Evolutionary conservation across 2,329 filamentous ascomycete species (phyloP).

Genomic region (Penicillium glabrum): DNA sequence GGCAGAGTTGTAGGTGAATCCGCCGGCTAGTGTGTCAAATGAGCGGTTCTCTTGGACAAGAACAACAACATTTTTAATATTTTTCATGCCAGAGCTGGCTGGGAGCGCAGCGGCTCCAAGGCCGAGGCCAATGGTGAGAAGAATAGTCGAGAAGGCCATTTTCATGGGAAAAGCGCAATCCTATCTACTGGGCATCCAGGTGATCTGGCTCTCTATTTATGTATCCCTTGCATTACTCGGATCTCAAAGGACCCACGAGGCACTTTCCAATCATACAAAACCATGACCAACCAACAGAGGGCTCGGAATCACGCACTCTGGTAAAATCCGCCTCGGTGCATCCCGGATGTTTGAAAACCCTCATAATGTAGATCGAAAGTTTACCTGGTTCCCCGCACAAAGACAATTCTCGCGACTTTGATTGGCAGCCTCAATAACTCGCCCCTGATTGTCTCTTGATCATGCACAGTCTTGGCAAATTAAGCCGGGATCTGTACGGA

Average conservation of each 20-base stretch:
- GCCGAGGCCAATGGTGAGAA: not conserved
- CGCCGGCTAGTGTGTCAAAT: slow-evolving; percentile 44
- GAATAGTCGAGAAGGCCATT: not conserved
- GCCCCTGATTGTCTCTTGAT: not conserved
- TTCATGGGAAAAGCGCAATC: not conserved
- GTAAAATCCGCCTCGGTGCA: not conserved
- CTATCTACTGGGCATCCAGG: not conserved
- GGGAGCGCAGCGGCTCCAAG: not conserved
- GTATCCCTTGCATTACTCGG: not conserved
- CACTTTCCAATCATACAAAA: not conserved
- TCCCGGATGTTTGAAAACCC: not conserved
- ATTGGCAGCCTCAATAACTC: not conserved
- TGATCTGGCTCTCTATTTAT: not conserved
- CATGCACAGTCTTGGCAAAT: not conserved
- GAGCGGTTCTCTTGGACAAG: slow-evolving; percentile 47
- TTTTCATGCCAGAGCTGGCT: not conserved
- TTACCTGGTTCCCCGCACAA: not conserved
- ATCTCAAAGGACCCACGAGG: not conserved
- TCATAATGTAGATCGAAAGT: not conserved
- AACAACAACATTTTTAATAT: slow-evolving; percentile 51
- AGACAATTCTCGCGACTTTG: not conserved
- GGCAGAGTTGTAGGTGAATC: slow-evolving; percentile 35
- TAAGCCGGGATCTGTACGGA: not conserved
- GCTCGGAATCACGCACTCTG: not conserved
- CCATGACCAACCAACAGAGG: not conserved